Evolutionary conservation across 306 rosid species (phyloP).

Genomic region (Fragaria iinumae): DNA sequence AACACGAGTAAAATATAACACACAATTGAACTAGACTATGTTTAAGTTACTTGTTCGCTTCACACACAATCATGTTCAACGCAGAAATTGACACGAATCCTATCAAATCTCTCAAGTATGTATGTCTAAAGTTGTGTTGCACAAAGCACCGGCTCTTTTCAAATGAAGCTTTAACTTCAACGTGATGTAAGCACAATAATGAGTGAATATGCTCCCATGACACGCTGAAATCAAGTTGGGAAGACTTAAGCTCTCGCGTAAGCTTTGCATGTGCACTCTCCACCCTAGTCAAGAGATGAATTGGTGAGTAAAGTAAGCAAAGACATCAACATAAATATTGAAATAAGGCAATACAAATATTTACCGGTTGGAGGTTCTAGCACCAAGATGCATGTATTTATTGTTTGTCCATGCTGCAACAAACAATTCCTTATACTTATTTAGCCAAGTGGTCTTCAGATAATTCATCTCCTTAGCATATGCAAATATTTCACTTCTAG

Average conservation of each 20-base stretch:
- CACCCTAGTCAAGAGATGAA: background rate
- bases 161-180: background rate
- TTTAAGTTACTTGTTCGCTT: background rate
- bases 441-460: background rate
- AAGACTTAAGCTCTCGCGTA: background rate
- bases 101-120: background rate
- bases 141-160: background rate
- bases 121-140: background rate
- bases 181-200: background rate
- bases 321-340: background rate
- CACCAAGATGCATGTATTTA: background rate
- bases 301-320: background rate
- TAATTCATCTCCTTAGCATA: background rate
- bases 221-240: background rate
- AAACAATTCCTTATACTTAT: background rate
- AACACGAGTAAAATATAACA: no score
- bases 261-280: background rate
- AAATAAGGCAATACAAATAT: background rate
- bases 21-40: no score
- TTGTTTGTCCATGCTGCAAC: background rate
- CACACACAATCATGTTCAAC: background rate
- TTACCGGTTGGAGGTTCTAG: background rate
- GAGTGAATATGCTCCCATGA: background rate
- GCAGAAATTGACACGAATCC: background rate
- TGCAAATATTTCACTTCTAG: background rate